Evolutionary conservation across 2,329 filamentous ascomycete genomes (phyloP).

Genomic region (Didymellaceae sp.): DNA sequence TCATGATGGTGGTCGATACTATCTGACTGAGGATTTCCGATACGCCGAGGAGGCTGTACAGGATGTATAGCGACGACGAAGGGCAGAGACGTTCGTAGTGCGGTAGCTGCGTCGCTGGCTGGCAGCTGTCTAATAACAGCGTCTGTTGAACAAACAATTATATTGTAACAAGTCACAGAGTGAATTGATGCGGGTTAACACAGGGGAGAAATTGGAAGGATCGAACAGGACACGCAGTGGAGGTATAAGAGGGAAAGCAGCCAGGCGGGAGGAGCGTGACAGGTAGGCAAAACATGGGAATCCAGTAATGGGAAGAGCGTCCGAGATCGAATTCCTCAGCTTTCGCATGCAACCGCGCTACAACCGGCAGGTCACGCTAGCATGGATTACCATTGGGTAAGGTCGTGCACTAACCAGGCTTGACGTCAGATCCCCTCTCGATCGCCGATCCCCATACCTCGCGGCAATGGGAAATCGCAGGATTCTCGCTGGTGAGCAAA

Average conservation of each 20-base stretch:
- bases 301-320: constrained; percentile 5
- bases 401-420: not conserved
- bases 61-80: not conserved
- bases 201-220: not conserved
- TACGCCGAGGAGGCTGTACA: not conserved
- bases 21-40: not conserved
- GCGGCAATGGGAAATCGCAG: constrained; percentile 4
- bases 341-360: constrained; percentile 18
- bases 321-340: constrained; percentile 18
- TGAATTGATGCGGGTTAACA: not conserved
- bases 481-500: not conserved
- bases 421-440: not conserved
- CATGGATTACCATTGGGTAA: constrained; percentile 7
- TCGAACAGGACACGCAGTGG: not conserved
- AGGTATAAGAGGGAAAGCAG: constrained; percentile 1
- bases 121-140: not conserved
- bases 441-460: constrained; percentile 9
- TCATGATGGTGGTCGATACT: constrained; percentile 16
- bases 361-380: constrained; percentile 2
- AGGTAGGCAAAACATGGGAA: constrained; percentile 9
- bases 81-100: too few relatives aligned
- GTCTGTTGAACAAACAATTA: not conserved
- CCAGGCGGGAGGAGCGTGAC: not conserved
- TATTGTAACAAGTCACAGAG: too few relatives aligned
- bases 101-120: too few relatives aligned